phyloP scores from a whole-genome alignment of 805 yeast species.

The Starmerella khaoyaiensis region DNA sequence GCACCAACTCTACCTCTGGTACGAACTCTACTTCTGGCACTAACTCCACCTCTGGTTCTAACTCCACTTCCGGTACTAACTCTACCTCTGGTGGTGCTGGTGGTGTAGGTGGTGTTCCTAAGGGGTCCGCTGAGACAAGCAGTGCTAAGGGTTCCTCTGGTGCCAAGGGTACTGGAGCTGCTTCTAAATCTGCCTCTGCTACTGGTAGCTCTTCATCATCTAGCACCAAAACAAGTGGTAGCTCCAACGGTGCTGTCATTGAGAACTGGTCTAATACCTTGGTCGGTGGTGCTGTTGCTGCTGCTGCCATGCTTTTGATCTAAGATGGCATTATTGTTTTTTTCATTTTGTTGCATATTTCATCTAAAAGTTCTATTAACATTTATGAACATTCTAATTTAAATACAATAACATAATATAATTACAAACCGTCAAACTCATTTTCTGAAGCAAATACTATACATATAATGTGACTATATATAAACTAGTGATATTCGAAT shows the following conservation, averaged over 20 bases:
- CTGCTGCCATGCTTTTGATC: slow-evolving; percentile 13
- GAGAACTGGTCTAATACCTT: slow-evolving; percentile 8
- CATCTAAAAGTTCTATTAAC: too few relatives aligned
- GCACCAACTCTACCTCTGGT: slow-evolving; percentile 3
- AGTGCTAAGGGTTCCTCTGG: not conserved
- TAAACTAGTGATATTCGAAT: too few relatives aligned
- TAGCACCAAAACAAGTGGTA: slow-evolving; percentile 2
- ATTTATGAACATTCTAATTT: too few relatives aligned
- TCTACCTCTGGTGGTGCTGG: slow-evolving; percentile 1
- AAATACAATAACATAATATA: too few relatives aligned
- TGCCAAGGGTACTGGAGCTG: slow-evolving; percentile 2
- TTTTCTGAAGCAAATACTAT: too few relatives aligned
- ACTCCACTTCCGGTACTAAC: not conserved
- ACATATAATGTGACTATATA: too few relatives aligned
- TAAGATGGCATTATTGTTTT: slow-evolving; percentile 7
- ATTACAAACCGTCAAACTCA: too few relatives aligned
- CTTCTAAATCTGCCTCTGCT: not conserved
- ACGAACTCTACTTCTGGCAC: not conserved
- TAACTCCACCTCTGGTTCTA: slow-evolving; percentile 7
- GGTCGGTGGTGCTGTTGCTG: slow-evolving; percentile 16
- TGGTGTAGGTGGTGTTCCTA: slow-evolving; percentile 2
- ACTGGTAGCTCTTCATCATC: not conserved
- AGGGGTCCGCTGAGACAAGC: not conserved
- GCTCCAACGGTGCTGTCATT: slow-evolving; percentile 9
- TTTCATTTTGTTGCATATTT: not conserved